Evolutionary conservation across 2,329 filamentous ascomycete species (phyloP).

Genomic region (Colletotrichum tofieldiae): DNA sequence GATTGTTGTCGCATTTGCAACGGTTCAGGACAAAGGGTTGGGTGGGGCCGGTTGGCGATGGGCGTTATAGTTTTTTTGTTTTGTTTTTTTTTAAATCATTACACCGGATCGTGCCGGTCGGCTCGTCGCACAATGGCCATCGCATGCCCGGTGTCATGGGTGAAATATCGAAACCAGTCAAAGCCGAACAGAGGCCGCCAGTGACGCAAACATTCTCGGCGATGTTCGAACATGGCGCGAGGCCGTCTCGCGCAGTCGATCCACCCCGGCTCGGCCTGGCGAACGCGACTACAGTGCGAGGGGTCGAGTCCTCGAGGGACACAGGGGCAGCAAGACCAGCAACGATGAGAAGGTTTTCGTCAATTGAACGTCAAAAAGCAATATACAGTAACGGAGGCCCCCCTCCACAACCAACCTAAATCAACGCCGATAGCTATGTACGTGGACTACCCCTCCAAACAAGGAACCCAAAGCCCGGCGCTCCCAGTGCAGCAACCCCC

Average conservation of each 20-base stretch:
- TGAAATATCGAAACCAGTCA: not conserved
- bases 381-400: not conserved
- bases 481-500: not conserved
- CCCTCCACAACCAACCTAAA: not conserved
- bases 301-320: not conserved
- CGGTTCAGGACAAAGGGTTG: not conserved
- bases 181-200: not conserved
- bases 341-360: not conserved
- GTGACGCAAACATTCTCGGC: not conserved
- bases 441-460: not conserved
- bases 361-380: not conserved
- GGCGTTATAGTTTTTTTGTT: slow-evolving; percentile 9
- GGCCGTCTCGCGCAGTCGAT: no score
- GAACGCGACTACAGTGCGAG: no score
- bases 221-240: no score
- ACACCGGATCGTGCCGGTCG: not conserved
- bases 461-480: not conserved
- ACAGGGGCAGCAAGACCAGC: not conserved
- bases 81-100: not conserved
- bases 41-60: slow-evolving; percentile 12
- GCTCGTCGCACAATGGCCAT: not conserved
- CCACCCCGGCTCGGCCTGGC: no score
- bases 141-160: not conserved
- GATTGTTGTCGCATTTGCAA: slow-evolving; percentile 37
- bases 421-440: slow-evolving; percentile 11